Evolutionary conservation across 169 alveolate genomes (phyloP), one percentile per base, ranked within the genome.

Genomic region (Eimeria brunetti): DNA sequence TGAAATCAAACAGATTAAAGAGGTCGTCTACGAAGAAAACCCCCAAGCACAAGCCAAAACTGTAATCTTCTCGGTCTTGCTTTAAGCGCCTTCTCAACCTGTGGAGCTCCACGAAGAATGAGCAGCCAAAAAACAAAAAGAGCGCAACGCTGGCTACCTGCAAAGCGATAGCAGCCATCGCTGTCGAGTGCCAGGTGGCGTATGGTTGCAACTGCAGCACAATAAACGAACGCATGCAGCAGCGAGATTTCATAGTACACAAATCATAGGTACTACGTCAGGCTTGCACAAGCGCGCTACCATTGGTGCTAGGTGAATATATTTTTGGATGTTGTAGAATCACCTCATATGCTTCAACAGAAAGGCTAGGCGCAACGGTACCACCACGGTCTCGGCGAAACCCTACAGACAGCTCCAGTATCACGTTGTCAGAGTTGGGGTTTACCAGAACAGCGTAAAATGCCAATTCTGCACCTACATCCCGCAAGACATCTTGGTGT

Each of bases 321-420:
- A 67, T 2, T 30, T 67, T 67, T 20, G 76, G 1, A 22, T 24
- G 41, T 38, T 5, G 24, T 80, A 30, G 7, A 49, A 11, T 80
- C 46, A 80, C 89, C 71, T 80, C 58, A 20, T 30, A 80, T 12
- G 89, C 60, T 53, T 80, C 89, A 27, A 80, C 67, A 46, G 71
- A 49, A 20, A 80, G 89, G 67, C 49, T 51, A 41, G 89, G 89
- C 27, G 71, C 41, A 14, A 80, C 62, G 14, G 89, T 80, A 46
- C 89, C 89, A 49, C 89, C 89, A 49, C 67, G 46, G 58, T 80
- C 67, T 80, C 89, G 62, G 27, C 71, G 89, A 51, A 80, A 80
- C n/a, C 46, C 49, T 7, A 80, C 22, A 20, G 41, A 51, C 64
- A 80, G 49, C 62, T 80, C 89, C 44, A 80, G 24, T 18, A 80